Base-by-base conservation (phyloP, 1,284 basidiomycete species). In the Cryptococcus wingfieldii region DNA sequence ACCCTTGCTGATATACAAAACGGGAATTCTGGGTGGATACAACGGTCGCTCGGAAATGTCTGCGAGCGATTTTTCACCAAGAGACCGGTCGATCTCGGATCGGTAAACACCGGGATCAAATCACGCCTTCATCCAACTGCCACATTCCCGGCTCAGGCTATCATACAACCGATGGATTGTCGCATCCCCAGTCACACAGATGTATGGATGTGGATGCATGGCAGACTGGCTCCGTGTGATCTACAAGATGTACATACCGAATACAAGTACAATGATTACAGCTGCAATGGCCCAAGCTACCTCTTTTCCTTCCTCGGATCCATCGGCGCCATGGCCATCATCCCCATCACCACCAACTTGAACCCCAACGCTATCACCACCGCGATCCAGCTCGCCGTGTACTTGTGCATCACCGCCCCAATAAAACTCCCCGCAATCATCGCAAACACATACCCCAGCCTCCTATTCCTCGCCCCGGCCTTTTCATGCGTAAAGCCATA, bases 371-470 rank as follows among this genome's bases (percentile, higher is more conserved):
- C 63, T 1, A 74, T 56, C 7, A 66, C 55, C 3, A 74, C 68
- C 2, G 75, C 72, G 7, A 60, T 62, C 69, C 70, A 70, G 23
- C 63, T 70, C 5, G 63, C 66, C 1, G 61, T 59, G 28, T 57
- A 69, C 28, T 61, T 62, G 56, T 74, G 72, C 47, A 75, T 57
- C 7, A 61, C 55, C 4, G 69, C 71, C 5, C 75, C 75, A 14
- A 72, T 42, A 39, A 77, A 71, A 14, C 63, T 63, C 0, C 75
- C 75, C 6, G 53, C 53, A 34, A 75, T 59, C 70, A 77, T 74
- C 5, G 65, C 57, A 13, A 65, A 10, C 9, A 76, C 62, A 56
- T 75, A 75, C 23, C 54, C 50, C 14, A 70, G 38, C 38, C 74
- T 49, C 39, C 72, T 50, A 54, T 77, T 77, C 49, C 75, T 62